Conservation (phyloP, 2,329 filamentous ascomycete genomes). For the Drechslerella dactyloides region DNA sequence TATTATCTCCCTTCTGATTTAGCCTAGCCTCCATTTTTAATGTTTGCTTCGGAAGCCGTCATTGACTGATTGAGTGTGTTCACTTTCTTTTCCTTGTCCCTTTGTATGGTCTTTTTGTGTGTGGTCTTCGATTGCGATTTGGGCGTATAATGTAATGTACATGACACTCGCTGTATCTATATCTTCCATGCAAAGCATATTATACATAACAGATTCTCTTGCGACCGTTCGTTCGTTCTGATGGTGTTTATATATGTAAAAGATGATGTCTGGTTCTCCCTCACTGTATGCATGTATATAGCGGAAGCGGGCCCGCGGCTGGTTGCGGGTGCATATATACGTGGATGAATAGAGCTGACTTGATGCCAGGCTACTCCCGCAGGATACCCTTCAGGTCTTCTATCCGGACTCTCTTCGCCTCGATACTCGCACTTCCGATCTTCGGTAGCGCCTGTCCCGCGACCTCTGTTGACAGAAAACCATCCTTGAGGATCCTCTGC, state of each 20-base stretch:
- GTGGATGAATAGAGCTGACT: not conserved
- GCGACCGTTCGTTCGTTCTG: too few species aligned
- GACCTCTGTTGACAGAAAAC: constrained; percentile 9
- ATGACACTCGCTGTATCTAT: constrained; percentile 9
- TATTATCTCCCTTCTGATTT: not conserved
- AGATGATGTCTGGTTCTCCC: too few species aligned
- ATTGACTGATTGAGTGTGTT: too few species aligned
- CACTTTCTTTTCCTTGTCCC: not conserved
- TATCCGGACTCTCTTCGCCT: constrained; percentile 21
- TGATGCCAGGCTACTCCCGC: not conserved
- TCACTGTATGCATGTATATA: too few species aligned
- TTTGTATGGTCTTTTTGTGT: not conserved
- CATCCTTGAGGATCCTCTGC: constrained; percentile 13
- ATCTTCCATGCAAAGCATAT: not conserved
- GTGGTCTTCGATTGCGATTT: not conserved
- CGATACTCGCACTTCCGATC: constrained; percentile 10
- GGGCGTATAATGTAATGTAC: constrained; percentile 4
- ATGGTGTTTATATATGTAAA: too few species aligned
- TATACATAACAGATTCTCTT: too few species aligned
- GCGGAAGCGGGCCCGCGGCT: too few species aligned
- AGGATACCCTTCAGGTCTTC: constrained; percentile 21
- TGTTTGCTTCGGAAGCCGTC: not conserved
- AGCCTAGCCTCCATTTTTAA: constrained; percentile 4
- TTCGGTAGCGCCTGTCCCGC: constrained; percentile 19
- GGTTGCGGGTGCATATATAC: not conserved